Evolutionary conservation across 192 early-diverging fungal genomes (phyloP), one percentile per base, ranked within the genome.

Genomic region (Coemansia sp.): DNA sequence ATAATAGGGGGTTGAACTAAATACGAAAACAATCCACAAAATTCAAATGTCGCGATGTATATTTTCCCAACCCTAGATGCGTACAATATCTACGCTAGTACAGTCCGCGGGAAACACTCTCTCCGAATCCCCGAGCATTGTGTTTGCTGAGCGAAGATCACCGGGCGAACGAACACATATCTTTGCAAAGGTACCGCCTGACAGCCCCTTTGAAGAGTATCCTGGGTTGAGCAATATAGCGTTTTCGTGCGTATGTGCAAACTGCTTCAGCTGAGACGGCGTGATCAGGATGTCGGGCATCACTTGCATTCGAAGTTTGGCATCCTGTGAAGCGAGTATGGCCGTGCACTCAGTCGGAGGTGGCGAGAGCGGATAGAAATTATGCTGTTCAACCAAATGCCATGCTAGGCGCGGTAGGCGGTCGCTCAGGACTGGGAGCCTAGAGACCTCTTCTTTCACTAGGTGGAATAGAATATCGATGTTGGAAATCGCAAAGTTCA

Each of bases 201-300:
- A 53, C 28, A 86, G 80, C 8, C 84, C 83, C 62, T 89, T 93
- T 14, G 86, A 79, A 2, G 90, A 67, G 28, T 85, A 74, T 0
- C 92, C 93, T 0, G 97, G 92, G 62, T 98, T 98, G 29, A 98
- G 71, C 62, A 92, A 81, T 0, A 97, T 63, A 0, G 85, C 84
- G 52, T 90, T 87, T 33, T 92, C 91, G 7, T 94, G 84, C 8
- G 70, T 83, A 40, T 88, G 89, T 30, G 83, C 87, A 81, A 89
- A 88, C 42, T 82, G 84, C 59, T 83, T 83, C n/a, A 97, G 71
- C 68, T 85, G 77, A 41, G 88, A 91, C 20, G 89, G 87, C 27
- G 88, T 53, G 52, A 98, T 85, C 23, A 98, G 61, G 2, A 98
- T 74, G 70, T 98, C 97, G 3, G 95, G 95, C 34, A 82, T 85